A percentile compares a stretch with the other conserved stretches of the same genome.
Evolutionary conservation across 495 filamentous ascomycete species (phyloP).

Genomic region (Annulohypoxylon bovei): DNA sequence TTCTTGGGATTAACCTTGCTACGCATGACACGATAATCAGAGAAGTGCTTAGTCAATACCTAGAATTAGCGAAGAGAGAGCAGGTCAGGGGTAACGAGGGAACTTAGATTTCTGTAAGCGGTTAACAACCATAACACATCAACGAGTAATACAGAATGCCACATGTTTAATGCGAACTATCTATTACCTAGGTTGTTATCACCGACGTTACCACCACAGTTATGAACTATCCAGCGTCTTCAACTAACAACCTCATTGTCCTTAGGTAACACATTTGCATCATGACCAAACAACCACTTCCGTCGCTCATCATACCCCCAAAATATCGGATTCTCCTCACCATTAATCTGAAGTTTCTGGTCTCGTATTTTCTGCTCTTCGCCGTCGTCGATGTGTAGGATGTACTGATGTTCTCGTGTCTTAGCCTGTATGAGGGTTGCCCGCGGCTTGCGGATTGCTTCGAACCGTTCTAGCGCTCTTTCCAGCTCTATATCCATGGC

Average conservation of each 20-base stretch:
- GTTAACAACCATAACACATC: not conserved
- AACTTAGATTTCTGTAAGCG: too few species aligned
- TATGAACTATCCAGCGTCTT: not conserved
- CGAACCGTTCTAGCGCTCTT: slow-evolving; percentile 13
- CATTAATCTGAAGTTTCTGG: slow-evolving; percentile 24
- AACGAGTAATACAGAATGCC: too few species aligned
- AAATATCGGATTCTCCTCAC: slow-evolving; percentile 31
- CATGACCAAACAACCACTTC: slow-evolving; percentile 39
- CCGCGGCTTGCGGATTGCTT: slow-evolving; percentile 21
- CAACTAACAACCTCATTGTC: slow-evolving; percentile 1
- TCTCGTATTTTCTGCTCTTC: slow-evolving; percentile 39
- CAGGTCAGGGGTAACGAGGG: not conserved
- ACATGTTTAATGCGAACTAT: not conserved
- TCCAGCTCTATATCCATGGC: slow-evolving; percentile 21
- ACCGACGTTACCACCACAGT: too few species aligned
- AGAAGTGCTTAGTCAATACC: not conserved
- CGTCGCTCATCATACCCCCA: slow-evolving; percentile 34
- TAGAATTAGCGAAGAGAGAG: not conserved
- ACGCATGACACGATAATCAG: not conserved
- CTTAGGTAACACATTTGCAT: slow-evolving; percentile 24
- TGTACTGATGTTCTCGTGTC: slow-evolving; percentile 42
- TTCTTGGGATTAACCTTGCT: not conserved
- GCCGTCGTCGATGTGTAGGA: slow-evolving; percentile 41
- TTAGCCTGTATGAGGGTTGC: slow-evolving; percentile 35
- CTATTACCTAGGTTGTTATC: not conserved